These are phyloP conservation scores for Aspergillus ibericus DNA, from an alignment of 2,329 filamentous ascomycete species.

Conservation along the genomic window DNA sequence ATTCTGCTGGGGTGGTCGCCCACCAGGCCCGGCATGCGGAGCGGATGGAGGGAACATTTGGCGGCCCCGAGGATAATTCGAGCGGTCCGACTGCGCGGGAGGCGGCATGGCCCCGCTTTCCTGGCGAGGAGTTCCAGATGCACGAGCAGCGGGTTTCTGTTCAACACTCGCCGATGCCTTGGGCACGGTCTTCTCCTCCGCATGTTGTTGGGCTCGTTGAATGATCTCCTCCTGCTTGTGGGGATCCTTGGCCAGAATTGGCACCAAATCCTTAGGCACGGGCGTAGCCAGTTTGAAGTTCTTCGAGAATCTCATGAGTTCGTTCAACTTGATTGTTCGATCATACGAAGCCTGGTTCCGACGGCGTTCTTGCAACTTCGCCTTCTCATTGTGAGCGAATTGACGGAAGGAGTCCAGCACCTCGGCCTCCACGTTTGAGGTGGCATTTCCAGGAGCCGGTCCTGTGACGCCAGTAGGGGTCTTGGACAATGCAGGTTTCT, in stretches of 20 bases:
- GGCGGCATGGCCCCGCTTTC: slow-evolving; percentile 38
- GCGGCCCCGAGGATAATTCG: slow-evolving; percentile 49
- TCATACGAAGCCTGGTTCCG: slow-evolving; percentile 63
- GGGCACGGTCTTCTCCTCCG: slow-evolving; percentile 56
- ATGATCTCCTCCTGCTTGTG: slow-evolving; percentile 90
- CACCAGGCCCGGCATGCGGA: slow-evolving; percentile 44
- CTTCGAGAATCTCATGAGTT: slow-evolving; percentile 90
- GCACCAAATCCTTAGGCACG: slow-evolving; percentile 85
- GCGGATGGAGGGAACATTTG: slow-evolving; percentile 49
- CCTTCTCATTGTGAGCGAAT: slow-evolving; percentile 63
- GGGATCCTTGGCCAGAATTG: slow-evolving; percentile 96
- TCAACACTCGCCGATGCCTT: slow-evolving; percentile 49
- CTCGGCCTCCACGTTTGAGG: slow-evolving; percentile 61
- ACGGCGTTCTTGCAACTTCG: slow-evolving; percentile 59
- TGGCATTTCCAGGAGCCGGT: slow-evolving; percentile 52
- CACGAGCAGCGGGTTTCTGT: slow-evolving; percentile 54
- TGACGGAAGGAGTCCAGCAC: slow-evolving; percentile 64
- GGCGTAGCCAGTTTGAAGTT: slow-evolving; percentile 94
- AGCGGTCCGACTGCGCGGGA: slow-evolving; percentile 47
- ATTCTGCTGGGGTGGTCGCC: slow-evolving; percentile 45
- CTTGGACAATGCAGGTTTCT: slow-evolving; percentile 27
- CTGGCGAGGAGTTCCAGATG: slow-evolving; percentile 50
- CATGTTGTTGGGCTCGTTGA: slow-evolving; percentile 77
- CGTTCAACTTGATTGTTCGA: slow-evolving; percentile 88
- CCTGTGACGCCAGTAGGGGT: slow-evolving; percentile 28